phyloP scores from a whole-genome alignment of 2,329 filamentous ascomycete species.

The Alternaria burnsii region DNA sequence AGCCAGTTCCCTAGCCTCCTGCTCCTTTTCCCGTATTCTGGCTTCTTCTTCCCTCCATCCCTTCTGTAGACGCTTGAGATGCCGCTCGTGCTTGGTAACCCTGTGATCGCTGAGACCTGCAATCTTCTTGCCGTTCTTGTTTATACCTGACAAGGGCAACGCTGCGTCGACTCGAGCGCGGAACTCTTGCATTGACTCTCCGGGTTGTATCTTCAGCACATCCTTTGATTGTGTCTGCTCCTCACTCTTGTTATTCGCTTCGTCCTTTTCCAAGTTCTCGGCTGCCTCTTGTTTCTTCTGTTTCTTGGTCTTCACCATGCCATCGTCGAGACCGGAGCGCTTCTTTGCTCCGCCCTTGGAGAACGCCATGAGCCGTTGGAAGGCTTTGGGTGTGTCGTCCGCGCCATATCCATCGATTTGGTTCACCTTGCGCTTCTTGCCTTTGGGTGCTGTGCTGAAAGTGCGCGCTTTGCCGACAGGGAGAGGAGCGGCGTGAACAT shows the following conservation, averaged over 20 bases:
- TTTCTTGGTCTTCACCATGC: constrained; percentile 60
- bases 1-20: constrained; percentile 77
- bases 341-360: constrained; percentile 64
- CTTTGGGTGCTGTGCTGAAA: constrained; percentile 42
- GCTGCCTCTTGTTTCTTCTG: constrained; percentile 50
- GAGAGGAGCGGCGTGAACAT: constrained; percentile 66
- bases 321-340: constrained; percentile 73
- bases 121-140: constrained; percentile 68
- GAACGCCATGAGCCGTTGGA: constrained; percentile 83
- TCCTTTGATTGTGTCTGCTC: constrained; percentile 25
- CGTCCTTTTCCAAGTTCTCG: constrained; percentile 17
- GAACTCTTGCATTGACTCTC: constrained; percentile 85
- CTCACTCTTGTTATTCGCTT: constrained; percentile 29
- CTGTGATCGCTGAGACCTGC: constrained; percentile 71
- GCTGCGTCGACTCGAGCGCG: constrained; percentile 82
- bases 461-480: constrained; percentile 59
- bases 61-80: constrained; percentile 69
- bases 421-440: constrained; percentile 49
- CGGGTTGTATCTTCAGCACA: constrained; percentile 70
- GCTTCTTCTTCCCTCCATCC: constrained; percentile 66
- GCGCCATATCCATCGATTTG: constrained; percentile 62
- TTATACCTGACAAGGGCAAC: constrained; percentile 76
- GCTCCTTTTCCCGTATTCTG: constrained; percentile 73
- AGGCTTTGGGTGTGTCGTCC: constrained; percentile 89
- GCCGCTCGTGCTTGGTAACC: constrained; percentile 81